Percentiles rank a stretch among this genome's conserved stretches.
phyloP scores from a whole-genome alignment of 768 basidiomycete species.

The Mycena haematopus region DNA sequence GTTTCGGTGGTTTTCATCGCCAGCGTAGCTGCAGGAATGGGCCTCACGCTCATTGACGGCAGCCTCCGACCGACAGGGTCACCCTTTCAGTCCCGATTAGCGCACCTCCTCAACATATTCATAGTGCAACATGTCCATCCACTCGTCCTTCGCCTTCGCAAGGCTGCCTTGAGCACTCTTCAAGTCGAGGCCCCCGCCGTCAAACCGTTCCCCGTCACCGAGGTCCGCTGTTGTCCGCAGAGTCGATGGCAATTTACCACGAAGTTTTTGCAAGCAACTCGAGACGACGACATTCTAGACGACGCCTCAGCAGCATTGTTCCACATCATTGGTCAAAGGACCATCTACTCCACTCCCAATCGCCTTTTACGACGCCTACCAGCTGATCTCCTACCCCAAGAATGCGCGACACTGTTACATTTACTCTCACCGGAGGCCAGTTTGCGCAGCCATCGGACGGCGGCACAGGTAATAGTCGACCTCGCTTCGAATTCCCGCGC shows the following conservation, averaged over 20 bases:
- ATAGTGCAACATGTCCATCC: not conserved
- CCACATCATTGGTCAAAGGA: slow-evolving; percentile 17
- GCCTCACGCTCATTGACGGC: slow-evolving; percentile 17
- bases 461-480: slow-evolving; percentile 24
- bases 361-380: slow-evolving; percentile 12
- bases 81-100: slow-evolving; percentile 18
- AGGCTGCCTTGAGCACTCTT: too few relatives aligned
- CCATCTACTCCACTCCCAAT: not conserved
- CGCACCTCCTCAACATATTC: slow-evolving; percentile 2
- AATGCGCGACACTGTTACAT: slow-evolving; percentile 22
- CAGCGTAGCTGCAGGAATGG: slow-evolving; percentile 4
- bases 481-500: not conserved
- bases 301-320: slow-evolving; percentile 28
- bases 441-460: slow-evolving; percentile 22
- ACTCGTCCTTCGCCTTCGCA: not conserved
- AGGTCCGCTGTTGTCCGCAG: not conserved
- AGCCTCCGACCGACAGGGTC: slow-evolving; percentile 16
- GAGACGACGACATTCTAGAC: slow-evolving; percentile 30
- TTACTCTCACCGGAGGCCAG: slow-evolving; percentile 27
- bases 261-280: slow-evolving; percentile 24
- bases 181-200: not conserved
- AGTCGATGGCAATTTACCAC: slow-evolving; percentile 23
- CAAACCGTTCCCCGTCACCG: not conserved
- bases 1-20: slow-evolving; percentile 22
- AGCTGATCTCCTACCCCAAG: slow-evolving; percentile 17